These are phyloP conservation scores for Leccinum longicurvipes DNA, from an alignment of 768 basidiomycete species.

Conservation along the genomic window DNA sequence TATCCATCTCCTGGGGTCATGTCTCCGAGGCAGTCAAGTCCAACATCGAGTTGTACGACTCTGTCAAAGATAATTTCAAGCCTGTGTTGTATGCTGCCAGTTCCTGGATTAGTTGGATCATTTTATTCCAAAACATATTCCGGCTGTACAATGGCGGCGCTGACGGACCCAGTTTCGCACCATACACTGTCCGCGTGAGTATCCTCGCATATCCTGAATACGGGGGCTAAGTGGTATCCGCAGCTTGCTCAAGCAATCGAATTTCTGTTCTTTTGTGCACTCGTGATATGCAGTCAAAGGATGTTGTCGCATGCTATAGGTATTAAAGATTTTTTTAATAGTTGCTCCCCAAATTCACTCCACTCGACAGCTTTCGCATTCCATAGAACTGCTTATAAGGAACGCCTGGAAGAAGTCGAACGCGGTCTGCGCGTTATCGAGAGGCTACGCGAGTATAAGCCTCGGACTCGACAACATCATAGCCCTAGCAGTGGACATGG, in stretches of 20 bases:
- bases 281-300: constrained; percentile 59
- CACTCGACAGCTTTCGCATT: constrained; percentile 57
- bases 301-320: constrained; percentile 69
- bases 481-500: constrained; percentile 41
- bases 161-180: constrained; percentile 45
- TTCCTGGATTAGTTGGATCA: constrained; percentile 70
- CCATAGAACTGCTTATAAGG: constrained; percentile 73
- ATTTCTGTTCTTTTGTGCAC: constrained; percentile 72
- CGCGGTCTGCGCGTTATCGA: constrained; percentile 59
- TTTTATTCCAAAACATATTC: constrained; percentile 69
- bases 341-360: background rate
- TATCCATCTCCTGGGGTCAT: constrained; percentile 69
- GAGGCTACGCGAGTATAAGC: constrained; percentile 62
- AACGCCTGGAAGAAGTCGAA: constrained; percentile 60
- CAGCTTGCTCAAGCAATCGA: constrained; percentile 62
- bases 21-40: constrained; percentile 67
- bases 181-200: constrained; percentile 57
- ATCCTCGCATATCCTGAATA: background rate
- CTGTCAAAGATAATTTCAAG: constrained; percentile 66
- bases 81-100: constrained; percentile 71
- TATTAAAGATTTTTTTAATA: constrained; percentile 10
- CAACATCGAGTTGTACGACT: constrained; percentile 64
- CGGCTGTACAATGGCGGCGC: constrained; percentile 45
- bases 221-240: background rate
- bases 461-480: constrained; percentile 34